Conservation (phyloP, 768 basidiomycete species). For the Tulasnella sp. region DNA sequence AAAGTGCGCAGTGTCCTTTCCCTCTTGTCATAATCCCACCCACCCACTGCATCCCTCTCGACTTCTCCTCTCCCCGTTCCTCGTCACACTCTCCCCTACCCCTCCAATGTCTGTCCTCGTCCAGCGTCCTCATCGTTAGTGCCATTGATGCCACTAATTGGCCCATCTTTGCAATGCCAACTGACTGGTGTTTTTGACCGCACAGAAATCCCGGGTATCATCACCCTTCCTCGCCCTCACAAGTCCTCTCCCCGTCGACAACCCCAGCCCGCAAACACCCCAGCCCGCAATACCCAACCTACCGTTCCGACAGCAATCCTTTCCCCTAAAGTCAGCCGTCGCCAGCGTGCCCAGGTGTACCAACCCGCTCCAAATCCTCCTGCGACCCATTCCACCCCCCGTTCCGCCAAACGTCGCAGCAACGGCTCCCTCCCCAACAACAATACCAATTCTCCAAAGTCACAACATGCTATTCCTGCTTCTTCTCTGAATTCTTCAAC, state of each 20-base stretch:
- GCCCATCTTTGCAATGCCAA: too few species aligned
- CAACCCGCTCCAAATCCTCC: constrained; percentile 2
- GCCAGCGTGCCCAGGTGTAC: constrained; percentile 1
- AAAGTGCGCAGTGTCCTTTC: not conserved
- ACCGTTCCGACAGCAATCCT: constrained; percentile 1
- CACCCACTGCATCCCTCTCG: not conserved
- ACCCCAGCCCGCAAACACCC: not conserved
- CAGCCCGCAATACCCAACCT: not conserved
- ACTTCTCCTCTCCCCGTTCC: not conserved
- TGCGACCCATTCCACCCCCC: not conserved
- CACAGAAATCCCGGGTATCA: constrained; percentile 12
- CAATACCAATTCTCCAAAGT: not conserved
- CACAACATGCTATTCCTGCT: not conserved
- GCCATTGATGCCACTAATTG: too few species aligned
- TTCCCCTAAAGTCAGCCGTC: not conserved
- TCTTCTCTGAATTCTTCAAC: not conserved
- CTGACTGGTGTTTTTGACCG: too few species aligned
- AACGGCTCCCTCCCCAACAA: constrained; percentile 4
- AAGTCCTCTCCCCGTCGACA: not conserved
- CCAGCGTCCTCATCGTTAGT: constrained; percentile 14
- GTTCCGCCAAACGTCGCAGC: constrained; percentile 6
- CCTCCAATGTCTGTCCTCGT: constrained; percentile 13
- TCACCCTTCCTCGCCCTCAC: not conserved
- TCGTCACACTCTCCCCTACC: not conserved
- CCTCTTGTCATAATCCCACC: not conserved